phyloP scores from a whole-genome alignment of 306 rosid genomes.

The Lathyrus tuberosus region DNA sequence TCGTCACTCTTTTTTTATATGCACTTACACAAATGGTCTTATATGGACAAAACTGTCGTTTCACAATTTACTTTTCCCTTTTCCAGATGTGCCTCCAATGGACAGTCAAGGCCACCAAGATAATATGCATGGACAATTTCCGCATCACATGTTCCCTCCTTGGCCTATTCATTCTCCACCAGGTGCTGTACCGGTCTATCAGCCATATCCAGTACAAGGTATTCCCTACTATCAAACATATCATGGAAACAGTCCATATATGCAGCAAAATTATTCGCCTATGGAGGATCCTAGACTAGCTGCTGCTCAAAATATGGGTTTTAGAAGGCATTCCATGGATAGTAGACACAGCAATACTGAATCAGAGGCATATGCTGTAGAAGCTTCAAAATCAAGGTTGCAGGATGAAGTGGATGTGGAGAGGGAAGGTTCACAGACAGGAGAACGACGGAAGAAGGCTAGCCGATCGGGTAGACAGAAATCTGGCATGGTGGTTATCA shows the following conservation, averaged over 20 bases:
- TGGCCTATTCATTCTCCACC: constrained; percentile 96
- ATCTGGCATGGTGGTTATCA: constrained; percentile 83
- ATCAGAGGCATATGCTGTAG: constrained; percentile 62
- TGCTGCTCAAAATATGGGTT: constrained; percentile 59
- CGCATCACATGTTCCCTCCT: constrained; percentile 84
- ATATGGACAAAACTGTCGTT: constrained; percentile 24
- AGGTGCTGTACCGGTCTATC: constrained; percentile 76
- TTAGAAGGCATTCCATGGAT: constrained; percentile 84
- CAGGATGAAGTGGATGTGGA: constrained; percentile 64
- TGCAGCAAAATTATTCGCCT: constrained; percentile 74
- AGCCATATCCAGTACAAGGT: constrained; percentile 88
- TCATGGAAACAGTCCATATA: constrained; percentile 72
- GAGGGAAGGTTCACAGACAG: constrained; percentile 56
- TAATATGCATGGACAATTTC: constrained; percentile 83
- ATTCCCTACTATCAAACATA: constrained; percentile 86
- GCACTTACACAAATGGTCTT: constrained; percentile 4
- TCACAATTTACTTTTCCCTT: constrained; percentile 13
- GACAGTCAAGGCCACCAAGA: constrained; percentile 75
- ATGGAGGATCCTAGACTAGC: constrained; percentile 65
- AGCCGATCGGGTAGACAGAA: constrained; percentile 67
- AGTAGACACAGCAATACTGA: constrained; percentile 63
- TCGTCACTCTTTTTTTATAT: background rate
- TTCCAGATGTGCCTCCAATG: constrained; percentile 66
- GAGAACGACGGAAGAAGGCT: constrained; percentile 59
- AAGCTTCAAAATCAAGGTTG: constrained; percentile 54